phyloP scores from a whole-genome alignment of 2,329 filamentous ascomycete species.

The Macrophomina tecta region DNA sequence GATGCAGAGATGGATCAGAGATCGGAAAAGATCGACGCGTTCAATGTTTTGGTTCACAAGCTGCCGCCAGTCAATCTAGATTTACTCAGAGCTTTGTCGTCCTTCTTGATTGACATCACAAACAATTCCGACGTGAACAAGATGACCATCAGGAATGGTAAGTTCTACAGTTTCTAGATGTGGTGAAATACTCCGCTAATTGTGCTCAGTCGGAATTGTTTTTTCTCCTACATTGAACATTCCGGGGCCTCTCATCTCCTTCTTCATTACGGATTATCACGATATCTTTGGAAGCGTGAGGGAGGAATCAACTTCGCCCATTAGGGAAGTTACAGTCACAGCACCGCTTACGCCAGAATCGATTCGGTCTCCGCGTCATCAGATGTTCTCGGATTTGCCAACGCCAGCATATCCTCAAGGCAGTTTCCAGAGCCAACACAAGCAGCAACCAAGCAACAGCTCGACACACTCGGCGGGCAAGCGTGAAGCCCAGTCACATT shows the following conservation, averaged over 20 bases:
- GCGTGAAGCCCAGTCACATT: slow-evolving; percentile 33
- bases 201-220: slow-evolving; percentile 79
- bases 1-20: slow-evolving; percentile 72
- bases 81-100: slow-evolving; percentile 81
- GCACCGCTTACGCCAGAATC: slow-evolving; percentile 59
- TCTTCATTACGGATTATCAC: slow-evolving; percentile 90
- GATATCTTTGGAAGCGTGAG: slow-evolving; percentile 80
- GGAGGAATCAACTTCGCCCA: slow-evolving; percentile 55
- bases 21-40: slow-evolving; percentile 74
- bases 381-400: slow-evolving; percentile 71
- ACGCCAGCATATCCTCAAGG: slow-evolving; percentile 68
- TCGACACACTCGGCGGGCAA: slow-evolving; percentile 16
- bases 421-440: slow-evolving; percentile 48
- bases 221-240: slow-evolving; percentile 98
- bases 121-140: slow-evolving; percentile 91
- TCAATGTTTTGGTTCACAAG: slow-evolving; percentile 78
- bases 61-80: slow-evolving; percentile 82
- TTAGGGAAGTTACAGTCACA: slow-evolving; percentile 54
- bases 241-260: slow-evolving; percentile 88
- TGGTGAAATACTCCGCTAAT: neutral
- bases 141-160: slow-evolving; percentile 90
- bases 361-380: slow-evolving; percentile 67
- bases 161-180: slow-evolving; percentile 30
- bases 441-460: slow-evolving; percentile 31
- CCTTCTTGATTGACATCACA: slow-evolving; percentile 90